Evolutionary conservation across 345 rosid species (phyloP).

Genomic region (Eucalyptus tenuipes): DNA sequence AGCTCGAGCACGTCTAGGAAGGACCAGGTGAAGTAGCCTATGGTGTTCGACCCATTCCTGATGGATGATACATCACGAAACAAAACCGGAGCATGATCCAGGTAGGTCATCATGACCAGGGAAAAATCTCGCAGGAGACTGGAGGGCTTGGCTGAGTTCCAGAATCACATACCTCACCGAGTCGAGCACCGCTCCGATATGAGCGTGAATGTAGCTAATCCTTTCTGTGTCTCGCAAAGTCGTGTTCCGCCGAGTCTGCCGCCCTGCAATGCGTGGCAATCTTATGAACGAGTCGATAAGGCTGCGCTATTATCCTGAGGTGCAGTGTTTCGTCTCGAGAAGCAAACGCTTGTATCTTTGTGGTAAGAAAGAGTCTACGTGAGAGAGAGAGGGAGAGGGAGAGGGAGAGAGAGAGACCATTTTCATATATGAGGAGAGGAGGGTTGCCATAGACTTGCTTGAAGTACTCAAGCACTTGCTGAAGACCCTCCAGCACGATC

Average conservation of each 20-base stretch:
- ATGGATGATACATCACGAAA: not conserved
- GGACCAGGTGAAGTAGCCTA: constrained; percentile 9
- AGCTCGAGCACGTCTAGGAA: constrained; percentile 1
- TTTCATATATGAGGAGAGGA: constrained; percentile 5
- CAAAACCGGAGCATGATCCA: not conserved
- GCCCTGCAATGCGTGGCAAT: not conserved
- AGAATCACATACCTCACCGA: not conserved
- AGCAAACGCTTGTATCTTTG: too few species aligned
- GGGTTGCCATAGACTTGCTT: constrained; percentile 8
- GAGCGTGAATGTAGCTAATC: not conserved
- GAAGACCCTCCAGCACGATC: not conserved
- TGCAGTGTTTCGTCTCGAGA: not conserved
- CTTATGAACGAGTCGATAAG: not conserved
- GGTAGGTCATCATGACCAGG: not conserved
- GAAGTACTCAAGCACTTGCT: constrained; percentile 1
- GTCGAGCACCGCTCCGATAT: constrained; percentile 2
- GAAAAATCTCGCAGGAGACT: not conserved
- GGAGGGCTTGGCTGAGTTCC: not conserved
- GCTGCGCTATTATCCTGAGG: not conserved
- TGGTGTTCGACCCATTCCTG: constrained; percentile 5
- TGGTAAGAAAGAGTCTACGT: not conserved
- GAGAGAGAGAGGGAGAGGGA: not conserved
- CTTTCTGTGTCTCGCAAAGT: not conserved
- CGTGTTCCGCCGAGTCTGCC: not conserved
- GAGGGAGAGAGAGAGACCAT: not conserved